Evolutionary conservation across 2,329 filamentous ascomycete genomes (phyloP), one percentile per base, ranked within the genome.

Genomic region (Colletotrichum eleusines): DNA sequence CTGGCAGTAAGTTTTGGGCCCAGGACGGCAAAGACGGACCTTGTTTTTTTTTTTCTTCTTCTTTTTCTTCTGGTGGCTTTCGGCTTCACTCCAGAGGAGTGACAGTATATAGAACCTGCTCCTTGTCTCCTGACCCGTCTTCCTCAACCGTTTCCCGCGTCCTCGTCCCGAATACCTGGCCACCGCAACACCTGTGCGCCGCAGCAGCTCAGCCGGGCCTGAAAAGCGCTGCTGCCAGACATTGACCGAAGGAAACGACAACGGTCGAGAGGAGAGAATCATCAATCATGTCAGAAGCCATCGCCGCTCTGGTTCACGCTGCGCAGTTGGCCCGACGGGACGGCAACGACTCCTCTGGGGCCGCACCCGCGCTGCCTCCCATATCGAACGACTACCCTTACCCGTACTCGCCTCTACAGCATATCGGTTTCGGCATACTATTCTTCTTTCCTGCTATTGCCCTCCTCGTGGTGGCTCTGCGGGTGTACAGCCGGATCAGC

Each of bases 401-500:
- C 28, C 69, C 69, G 31, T 55, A 63, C 35, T 63, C 69, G 58
- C 31, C 57, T 33, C 53, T 71, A 8, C 64, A 69, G 2, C 69
- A 69, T 11, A 38, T 50, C n/a, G 64, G 64, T 0, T 69, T 71
- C 58, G 63, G 69, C 4, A 31, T 71, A 9, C 64, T 71, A 1
- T 71, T 69, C 58, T 69, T 71, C 46, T 71, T 71, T 8, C 68
- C 69, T 12, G 38, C 38, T 4, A 12, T 71, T 28, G 64, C 69
- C 26, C 23, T 69, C 1, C 42, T 71, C 18, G 38, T 71, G 0
- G 69, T 71, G 46, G 69, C 44, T 31, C 44, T 69, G 46, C 48
- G 69, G 53, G 59, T 71, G 9, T 69, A 69, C 12, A 68, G 64
- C 54, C 51, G 64, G 48, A 59, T 71, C 42, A 69, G 44, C 23